Percentiles rank a stretch among this genome's conserved stretches.
Conservation (phyloP, 1,284 basidiomycete genomes). For the Naganishia sp. region DNA sequence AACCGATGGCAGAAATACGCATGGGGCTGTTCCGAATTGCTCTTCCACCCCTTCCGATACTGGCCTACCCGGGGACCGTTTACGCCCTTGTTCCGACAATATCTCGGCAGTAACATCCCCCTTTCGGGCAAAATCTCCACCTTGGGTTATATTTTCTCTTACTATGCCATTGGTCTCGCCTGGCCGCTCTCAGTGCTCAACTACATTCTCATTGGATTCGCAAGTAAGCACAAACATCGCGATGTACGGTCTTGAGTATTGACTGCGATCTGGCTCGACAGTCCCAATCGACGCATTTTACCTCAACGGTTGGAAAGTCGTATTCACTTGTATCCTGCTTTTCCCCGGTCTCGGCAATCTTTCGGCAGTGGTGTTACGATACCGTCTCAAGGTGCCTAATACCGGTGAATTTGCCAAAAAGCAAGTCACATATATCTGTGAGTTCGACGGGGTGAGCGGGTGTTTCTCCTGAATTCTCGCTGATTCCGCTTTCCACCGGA, state of each 20-base stretch:
- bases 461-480: not conserved
- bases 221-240: not conserved
- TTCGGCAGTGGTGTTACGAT: slow-evolving; percentile 69
- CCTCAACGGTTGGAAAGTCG: slow-evolving; percentile 46
- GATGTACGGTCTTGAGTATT: too few species aligned
- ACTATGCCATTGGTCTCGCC: slow-evolving; percentile 47
- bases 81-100: slow-evolving; percentile 70
- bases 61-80: slow-evolving; percentile 76
- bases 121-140: slow-evolving; percentile 47
- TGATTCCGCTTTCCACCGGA: not conserved
- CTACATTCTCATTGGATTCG: slow-evolving; percentile 43
- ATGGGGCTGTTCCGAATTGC: slow-evolving; percentile 14
- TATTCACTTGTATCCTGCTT: slow-evolving; percentile 68
- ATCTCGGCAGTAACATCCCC: slow-evolving; percentile 69
- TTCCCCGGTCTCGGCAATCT: slow-evolving; percentile 73
- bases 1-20: slow-evolving; percentile 87
- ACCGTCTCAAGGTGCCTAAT: slow-evolving; percentile 63
- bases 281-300: slow-evolving; percentile 43
- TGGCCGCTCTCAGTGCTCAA: slow-evolving; percentile 42
- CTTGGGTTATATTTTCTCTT: slow-evolving; percentile 47
- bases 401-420: slow-evolving; percentile 13
- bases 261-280: not conserved
- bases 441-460: not conserved
- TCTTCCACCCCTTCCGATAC: slow-evolving; percentile 62
- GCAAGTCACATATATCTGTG: slow-evolving; percentile 45